phyloP scores from a whole-genome alignment of 176 grass and related monocot species.

The Oryza punctata region DNA sequence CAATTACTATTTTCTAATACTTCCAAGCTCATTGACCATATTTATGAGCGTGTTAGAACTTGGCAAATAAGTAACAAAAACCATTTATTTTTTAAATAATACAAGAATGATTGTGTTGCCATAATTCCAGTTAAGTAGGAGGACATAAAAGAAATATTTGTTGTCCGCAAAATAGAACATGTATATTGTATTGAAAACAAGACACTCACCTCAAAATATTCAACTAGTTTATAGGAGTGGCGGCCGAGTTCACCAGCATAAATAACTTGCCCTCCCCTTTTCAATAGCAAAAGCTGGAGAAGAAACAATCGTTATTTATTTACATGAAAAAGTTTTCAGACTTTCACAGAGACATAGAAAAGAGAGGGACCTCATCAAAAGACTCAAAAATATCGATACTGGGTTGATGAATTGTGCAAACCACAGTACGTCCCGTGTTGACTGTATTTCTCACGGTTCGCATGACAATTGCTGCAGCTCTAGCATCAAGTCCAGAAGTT shows the following conservation, averaged over 20 bases:
- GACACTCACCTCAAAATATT: conserved; percentile 76
- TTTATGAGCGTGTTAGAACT: not conserved
- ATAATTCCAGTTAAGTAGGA: not conserved
- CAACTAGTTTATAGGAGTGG: conserved; percentile 70
- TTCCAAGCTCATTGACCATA: not conserved
- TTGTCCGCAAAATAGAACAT: not conserved
- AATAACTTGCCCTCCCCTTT: conserved; percentile 82
- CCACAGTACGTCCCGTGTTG: conserved; percentile 88
- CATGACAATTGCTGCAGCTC: conserved; percentile 98
- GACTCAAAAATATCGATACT: conserved; percentile 98
- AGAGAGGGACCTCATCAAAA: conserved; percentile 74
- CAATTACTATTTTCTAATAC: not conserved
- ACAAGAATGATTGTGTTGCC: not conserved
- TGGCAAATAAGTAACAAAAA: not conserved
- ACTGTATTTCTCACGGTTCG: conserved; percentile 93
- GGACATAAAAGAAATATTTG: not conserved
- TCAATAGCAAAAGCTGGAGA: conserved; percentile 85
- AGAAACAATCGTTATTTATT: conserved; percentile 2
- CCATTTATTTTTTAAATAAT: too few species aligned
- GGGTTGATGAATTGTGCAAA: conserved; percentile 96
- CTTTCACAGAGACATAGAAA: not conserved
- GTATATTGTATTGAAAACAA: not conserved
- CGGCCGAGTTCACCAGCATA: conserved; percentile 84
- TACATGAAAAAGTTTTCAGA: not conserved
- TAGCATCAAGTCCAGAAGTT: conserved; percentile 91